Evolutionary conservation across 768 basidiomycete genomes (phyloP).

Genomic region (Hygrophorus pudorinus): DNA sequence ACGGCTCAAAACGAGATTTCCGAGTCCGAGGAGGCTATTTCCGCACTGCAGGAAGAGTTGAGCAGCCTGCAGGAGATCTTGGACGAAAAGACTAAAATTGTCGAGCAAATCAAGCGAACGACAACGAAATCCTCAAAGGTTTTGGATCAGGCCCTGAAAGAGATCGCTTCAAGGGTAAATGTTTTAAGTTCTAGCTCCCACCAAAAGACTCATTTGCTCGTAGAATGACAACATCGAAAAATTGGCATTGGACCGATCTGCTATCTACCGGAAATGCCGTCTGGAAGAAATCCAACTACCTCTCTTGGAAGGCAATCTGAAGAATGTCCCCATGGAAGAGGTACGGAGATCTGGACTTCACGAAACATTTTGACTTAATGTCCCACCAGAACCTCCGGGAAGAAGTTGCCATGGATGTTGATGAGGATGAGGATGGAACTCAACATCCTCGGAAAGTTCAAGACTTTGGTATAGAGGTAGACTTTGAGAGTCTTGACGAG

Average conservation of each 20-base stretch:
- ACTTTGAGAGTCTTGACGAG: slow-evolving; percentile 67
- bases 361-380: neutral
- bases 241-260: slow-evolving; percentile 59
- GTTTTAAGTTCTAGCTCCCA: neutral
- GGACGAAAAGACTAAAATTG: slow-evolving; percentile 62
- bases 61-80: slow-evolving; percentile 48
- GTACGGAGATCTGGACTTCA: slow-evolving; percentile 25
- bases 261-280: slow-evolving; percentile 84
- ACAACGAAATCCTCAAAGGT: slow-evolving; percentile 61
- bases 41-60: slow-evolving; percentile 51
- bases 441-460: slow-evolving; percentile 63
- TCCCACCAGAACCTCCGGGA: slow-evolving; percentile 62
- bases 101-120: slow-evolving; percentile 69
- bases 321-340: slow-evolving; percentile 93
- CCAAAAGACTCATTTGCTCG: slow-evolving; percentile 2
- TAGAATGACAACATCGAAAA: slow-evolving; percentile 50
- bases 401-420: slow-evolving; percentile 86
- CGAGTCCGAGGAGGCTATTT: slow-evolving; percentile 44
- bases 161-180: slow-evolving; percentile 67
- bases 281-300: slow-evolving; percentile 88
- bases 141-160: slow-evolving; percentile 83
- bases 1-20: slow-evolving; percentile 51
- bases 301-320: slow-evolving; percentile 62
- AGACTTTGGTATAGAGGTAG: slow-evolving; percentile 85
- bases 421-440: slow-evolving; percentile 76